Percentiles rank a stretch among this genome's conserved stretches.
These are phyloP conservation scores for Sphagnum fallax DNA, from an alignment of 228 moss, liverwort and hornwort species.

Conservation along the genomic window DNA sequence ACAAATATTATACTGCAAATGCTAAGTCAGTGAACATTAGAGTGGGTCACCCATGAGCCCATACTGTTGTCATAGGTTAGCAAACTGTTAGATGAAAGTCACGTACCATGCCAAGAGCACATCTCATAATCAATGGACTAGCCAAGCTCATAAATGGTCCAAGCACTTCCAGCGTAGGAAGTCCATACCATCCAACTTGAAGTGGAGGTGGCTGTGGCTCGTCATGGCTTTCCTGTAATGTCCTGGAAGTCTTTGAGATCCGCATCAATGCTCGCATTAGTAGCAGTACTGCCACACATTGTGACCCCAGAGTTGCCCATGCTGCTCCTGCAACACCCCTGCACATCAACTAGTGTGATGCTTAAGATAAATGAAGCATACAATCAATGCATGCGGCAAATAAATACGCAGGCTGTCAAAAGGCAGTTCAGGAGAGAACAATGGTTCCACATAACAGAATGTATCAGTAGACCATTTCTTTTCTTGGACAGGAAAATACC, in stretches of 20 bases:
- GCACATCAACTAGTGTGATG: constrained; percentile 9
- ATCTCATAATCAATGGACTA: constrained; percentile 61
- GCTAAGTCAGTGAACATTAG: too few species aligned
- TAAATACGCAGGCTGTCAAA: too few species aligned
- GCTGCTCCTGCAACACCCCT: constrained; percentile 95
- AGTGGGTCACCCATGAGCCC: too few species aligned
- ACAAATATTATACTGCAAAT: too few species aligned
- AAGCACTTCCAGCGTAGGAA: constrained; percentile 58
- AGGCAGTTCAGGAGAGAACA: too few species aligned
- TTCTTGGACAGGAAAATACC: not conserved
- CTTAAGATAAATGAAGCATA: too few species aligned
- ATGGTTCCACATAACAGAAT: not conserved
- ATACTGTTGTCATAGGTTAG: too few species aligned
- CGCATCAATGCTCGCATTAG: constrained; percentile 42
- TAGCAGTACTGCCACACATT: constrained; percentile 58
- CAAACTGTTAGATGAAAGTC: not conserved
- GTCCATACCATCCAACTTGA: constrained; percentile 71
- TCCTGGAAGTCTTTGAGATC: constrained; percentile 3
- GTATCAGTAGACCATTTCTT: not conserved
- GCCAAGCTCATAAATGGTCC: constrained; percentile 68
- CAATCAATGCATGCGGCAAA: too few species aligned
- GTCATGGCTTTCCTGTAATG: constrained; percentile 18
- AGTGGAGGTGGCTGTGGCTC: constrained; percentile 27
- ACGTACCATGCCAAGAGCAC: constrained; percentile 73
- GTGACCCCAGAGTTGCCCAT: constrained; percentile 66